Base-by-base conservation (phyloP, 148 eudicot genomes). In the Polygonum maritimum region DNA sequence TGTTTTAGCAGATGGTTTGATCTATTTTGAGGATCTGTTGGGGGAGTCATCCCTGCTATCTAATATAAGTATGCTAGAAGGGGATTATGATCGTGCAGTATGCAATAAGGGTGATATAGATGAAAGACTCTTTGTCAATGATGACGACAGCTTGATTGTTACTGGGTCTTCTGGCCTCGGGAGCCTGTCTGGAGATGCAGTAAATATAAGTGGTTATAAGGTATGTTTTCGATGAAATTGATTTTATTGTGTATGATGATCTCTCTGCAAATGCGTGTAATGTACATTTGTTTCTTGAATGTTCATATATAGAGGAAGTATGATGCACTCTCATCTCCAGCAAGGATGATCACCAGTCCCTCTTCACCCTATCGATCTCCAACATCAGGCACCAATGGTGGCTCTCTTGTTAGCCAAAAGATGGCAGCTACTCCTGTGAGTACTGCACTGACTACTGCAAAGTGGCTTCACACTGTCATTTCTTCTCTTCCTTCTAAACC, bases 371-470 rank as follows among this genome's bases (percentile, higher is more conserved):
- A 55, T 71, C 85, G 89, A 33, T 95, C 99, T 81, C 98, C 99
- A 52, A 44, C 82, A 75, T 82, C 79, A 44, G 84, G 73, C 71
- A 12, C 74, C 58, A 91, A 77, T 82, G 84, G 76, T 77, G 77
- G 80, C 74, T 71, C 75, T 76, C 36, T 74, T 80, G 76, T 80
- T 48, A 80, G 63, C 78, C 75, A 83, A 38, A 88, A 81, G 84
- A 83, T 81, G 41, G 80, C 82, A 74, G 88, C 95, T 65, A 96
- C 98, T 21, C 99, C 99, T 45, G 98, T 96, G 39, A 92, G 91
- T 91, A 96, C 97, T 65, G 98, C 99, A 78, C 89, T 96, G 99
- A 92, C 94, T 38, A 96, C 99, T 63, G 98, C 96, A 69, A 92
- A 87, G 85, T 96, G 99, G 99, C 90, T 96, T 62, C 88, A 97